Evolutionary conservation across 2,329 filamentous ascomycete species (phyloP).

Genomic region (Ploettnerulaceae sp.): DNA sequence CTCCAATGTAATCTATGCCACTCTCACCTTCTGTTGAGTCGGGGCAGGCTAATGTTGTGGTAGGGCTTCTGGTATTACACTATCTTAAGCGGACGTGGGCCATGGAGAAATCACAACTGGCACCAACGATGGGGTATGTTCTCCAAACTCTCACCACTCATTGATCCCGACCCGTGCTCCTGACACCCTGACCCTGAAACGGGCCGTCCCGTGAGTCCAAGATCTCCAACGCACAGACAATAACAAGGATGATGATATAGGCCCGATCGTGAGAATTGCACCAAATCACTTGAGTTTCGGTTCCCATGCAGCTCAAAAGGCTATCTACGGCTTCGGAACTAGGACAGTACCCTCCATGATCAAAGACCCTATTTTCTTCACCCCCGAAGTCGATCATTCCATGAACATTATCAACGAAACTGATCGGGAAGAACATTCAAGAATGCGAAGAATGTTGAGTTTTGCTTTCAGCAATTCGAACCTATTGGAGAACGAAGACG

Average conservation of each 20-base stretch:
- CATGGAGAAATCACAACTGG: conserved; percentile 19
- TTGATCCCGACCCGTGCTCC: background rate
- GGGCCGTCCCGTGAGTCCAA: background rate
- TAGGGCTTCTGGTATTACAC: conserved; percentile 21
- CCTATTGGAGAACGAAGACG: conserved; percentile 22
- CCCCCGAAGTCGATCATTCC: conserved; percentile 21
- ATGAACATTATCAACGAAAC: conserved; percentile 26
- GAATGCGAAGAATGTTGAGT: conserved; percentile 23
- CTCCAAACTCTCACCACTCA: background rate
- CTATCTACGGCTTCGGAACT: conserved; percentile 58
- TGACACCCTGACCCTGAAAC: background rate
- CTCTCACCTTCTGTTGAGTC: background rate
- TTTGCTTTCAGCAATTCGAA: conserved; percentile 23
- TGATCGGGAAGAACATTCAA: conserved; percentile 20
- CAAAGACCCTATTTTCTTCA: conserved; percentile 24
- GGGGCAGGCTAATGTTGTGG: background rate
- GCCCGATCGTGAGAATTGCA: conserved; percentile 28
- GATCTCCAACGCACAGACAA: background rate
- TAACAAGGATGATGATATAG: conserved; percentile 12
- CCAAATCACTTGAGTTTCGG: conserved; percentile 26
- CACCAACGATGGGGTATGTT: conserved; percentile 20
- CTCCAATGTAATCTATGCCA: conserved; percentile 7
- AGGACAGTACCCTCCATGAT: conserved; percentile 15
- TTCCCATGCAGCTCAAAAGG: conserved; percentile 50
- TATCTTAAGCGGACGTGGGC: conserved; percentile 16